A percentile compares a stretch with the other conserved stretches of the same genome.
These are phyloP conservation scores for Puccinia hordei DNA, from an alignment of 1,284 basidiomycete species.

Conservation along the genomic window DNA sequence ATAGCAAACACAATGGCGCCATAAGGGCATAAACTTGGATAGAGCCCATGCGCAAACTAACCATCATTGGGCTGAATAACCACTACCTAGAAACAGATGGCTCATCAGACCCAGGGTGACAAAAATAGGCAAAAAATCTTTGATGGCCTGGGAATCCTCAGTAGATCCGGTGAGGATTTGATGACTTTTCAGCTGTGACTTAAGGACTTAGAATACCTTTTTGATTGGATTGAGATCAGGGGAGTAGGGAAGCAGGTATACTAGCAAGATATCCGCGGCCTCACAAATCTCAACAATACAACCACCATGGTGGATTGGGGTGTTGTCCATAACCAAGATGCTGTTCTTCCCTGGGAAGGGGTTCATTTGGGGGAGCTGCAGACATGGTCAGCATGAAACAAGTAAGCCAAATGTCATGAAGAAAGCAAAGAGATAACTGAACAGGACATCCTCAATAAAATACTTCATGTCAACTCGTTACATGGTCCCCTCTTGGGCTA, in stretches of 20 bases:
- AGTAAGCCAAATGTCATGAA: not conserved
- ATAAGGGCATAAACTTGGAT: too few relatives aligned
- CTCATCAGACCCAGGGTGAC: not conserved
- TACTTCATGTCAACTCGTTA: not conserved
- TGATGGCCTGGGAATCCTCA: not conserved
- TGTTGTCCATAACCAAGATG: constrained; percentile 1
- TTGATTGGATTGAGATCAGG: constrained; percentile 13
- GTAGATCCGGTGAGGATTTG: not conserved
- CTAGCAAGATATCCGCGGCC: not conserved
- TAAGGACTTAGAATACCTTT: not conserved
- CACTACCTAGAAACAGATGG: not conserved
- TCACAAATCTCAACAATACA: not conserved
- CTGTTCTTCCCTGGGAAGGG: not conserved
- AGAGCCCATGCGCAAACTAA: too few relatives aligned
- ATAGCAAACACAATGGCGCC: too few relatives aligned
- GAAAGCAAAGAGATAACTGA: not conserved
- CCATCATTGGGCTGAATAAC: not conserved
- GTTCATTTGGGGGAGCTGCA: constrained; percentile 3
- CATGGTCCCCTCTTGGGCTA: not conserved
- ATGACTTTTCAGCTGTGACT: not conserved
- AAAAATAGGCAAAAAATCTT: not conserved
- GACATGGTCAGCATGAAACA: not conserved
- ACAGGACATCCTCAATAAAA: constrained; percentile 3
- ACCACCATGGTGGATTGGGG: not conserved
- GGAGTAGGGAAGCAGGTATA: constrained; percentile 4